Percentiles rank a stretch among this genome's conserved stretches.
phyloP scores from a whole-genome alignment of 2,329 filamentous ascomycete species.

The Rhinocladiella mackenziei region DNA sequence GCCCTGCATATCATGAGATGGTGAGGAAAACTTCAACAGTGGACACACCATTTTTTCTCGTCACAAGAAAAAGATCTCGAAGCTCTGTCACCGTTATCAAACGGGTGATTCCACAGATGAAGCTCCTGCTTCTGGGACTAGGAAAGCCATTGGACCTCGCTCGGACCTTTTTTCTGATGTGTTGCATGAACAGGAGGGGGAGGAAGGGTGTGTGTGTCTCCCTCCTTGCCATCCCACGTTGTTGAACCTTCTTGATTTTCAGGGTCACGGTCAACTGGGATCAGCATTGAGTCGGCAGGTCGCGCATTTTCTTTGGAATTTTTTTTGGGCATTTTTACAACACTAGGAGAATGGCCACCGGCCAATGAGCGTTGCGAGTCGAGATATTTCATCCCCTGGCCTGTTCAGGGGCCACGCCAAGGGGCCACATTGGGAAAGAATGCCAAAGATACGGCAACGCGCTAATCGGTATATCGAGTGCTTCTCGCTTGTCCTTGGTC shows the following conservation, averaged over 20 bases:
- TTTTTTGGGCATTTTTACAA: too few relatives aligned
- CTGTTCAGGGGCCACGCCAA: constrained; percentile 21
- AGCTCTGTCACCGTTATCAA: too few relatives aligned
- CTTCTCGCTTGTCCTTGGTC: constrained; percentile 23
- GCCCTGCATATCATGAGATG: too few relatives aligned
- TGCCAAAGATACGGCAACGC: constrained; percentile 2
- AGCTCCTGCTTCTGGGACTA: neutral
- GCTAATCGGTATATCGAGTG: constrained; percentile 12
- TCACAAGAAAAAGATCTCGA: too few relatives aligned
- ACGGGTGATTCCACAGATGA: constrained; percentile 10
- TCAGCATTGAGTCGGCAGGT: too few relatives aligned
- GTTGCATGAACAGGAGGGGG: constrained; percentile 21
- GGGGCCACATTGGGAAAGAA: constrained; percentile 8
- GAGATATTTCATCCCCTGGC: constrained; percentile 7
- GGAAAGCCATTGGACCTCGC: constrained; percentile 8
- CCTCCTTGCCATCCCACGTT: too few relatives aligned
- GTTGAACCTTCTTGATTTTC: too few relatives aligned
- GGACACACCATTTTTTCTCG: too few relatives aligned
- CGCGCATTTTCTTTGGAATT: neutral
- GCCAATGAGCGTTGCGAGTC: constrained; percentile 9
- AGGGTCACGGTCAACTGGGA: too few relatives aligned
- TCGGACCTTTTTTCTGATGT: neutral
- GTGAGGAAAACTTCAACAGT: too few relatives aligned
- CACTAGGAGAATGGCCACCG: too few relatives aligned
- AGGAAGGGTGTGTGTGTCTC: too few relatives aligned